These are phyloP conservation scores for Huiozyma naganishii DNA, from an alignment of 805 yeast genomes.

Conservation along the genomic window DNA sequence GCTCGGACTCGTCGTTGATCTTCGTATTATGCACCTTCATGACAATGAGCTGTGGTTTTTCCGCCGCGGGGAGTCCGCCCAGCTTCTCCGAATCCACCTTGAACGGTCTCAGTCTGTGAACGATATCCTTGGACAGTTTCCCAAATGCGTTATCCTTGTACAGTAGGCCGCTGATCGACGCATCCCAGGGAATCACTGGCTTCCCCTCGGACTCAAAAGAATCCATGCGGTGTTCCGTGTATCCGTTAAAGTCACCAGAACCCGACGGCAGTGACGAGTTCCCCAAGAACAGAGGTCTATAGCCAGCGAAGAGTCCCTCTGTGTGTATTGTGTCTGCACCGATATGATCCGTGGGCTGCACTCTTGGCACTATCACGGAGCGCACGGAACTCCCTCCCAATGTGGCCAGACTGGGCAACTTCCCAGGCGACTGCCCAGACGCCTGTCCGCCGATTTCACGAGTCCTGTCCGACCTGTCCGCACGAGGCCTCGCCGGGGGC, in stretches of 20 bases:
- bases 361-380: conserved; percentile 19
- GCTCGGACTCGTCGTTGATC: conserved; percentile 23
- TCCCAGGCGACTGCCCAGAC: too few species aligned
- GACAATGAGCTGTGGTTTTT: conserved; percentile 42
- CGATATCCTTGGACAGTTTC: conserved; percentile 29
- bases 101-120: conserved; percentile 29
- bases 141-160: conserved; percentile 27
- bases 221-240: neutral
- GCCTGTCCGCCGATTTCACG: too few species aligned
- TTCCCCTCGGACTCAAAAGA: conserved; percentile 7
- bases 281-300: conserved; percentile 35
- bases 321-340: conserved; percentile 20
- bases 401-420: too few species aligned
- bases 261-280: conserved; percentile 17
- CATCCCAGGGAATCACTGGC: conserved; percentile 32
- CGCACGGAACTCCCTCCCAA: neutral
- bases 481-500: too few species aligned
- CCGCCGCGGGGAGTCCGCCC: conserved; percentile 35
- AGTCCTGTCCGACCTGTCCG: too few species aligned
- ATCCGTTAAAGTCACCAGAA: neutral
- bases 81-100: conserved; percentile 6
- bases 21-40: conserved; percentile 26
- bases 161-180: conserved; percentile 29
- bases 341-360: conserved; percentile 22
- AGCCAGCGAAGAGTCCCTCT: conserved; percentile 37